Evolutionary conservation across 305 asterid genomes (phyloP).

Genomic region (Stenogyne calaminthoides): DNA sequence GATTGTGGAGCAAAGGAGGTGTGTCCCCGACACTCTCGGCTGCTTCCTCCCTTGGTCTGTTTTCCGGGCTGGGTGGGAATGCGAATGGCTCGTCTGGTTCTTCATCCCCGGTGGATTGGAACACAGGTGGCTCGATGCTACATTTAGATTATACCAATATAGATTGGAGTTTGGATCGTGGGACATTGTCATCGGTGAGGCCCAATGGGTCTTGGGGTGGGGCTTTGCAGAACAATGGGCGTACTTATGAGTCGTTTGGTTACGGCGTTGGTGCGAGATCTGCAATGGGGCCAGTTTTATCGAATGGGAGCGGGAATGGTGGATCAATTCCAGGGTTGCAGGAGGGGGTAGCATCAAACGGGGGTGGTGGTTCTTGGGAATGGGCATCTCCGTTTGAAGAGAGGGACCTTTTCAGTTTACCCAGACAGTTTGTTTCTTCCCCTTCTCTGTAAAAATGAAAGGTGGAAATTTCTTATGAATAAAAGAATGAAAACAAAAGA

Average conservation of each 20-base stretch:
- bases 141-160: conserved; percentile 72
- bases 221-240: conserved; percentile 38
- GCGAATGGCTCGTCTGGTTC: conserved; percentile 52
- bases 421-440: conserved; percentile 86
- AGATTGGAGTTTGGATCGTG: conserved; percentile 88
- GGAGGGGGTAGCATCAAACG: conserved; percentile 40
- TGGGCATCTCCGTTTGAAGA: conserved; percentile 96
- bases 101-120: conserved; percentile 77
- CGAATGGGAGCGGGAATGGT: conserved; percentile 41
- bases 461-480: conserved; percentile 29
- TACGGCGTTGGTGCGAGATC: conserved; percentile 47
- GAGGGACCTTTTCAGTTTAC: conserved; percentile 79
- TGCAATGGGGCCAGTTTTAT: conserved; percentile 46
- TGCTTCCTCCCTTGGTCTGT: conserved; percentile 81
- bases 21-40: conserved; percentile 61
- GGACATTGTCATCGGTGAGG: conserved; percentile 35
- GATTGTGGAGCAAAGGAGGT: conserved; percentile 57
- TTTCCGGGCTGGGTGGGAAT: conserved; percentile 56
- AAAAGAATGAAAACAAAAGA: conserved; percentile 30
- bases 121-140: conserved; percentile 49
- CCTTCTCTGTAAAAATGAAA: conserved; percentile 61
- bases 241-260: conserved; percentile 44
- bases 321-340: conserved; percentile 41
- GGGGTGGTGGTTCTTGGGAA: conserved; percentile 54
- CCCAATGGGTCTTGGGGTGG: conserved; percentile 50